Evolutionary conservation across 345 rosid genomes (phyloP).

Genomic region (Aethionema arabicum): DNA sequence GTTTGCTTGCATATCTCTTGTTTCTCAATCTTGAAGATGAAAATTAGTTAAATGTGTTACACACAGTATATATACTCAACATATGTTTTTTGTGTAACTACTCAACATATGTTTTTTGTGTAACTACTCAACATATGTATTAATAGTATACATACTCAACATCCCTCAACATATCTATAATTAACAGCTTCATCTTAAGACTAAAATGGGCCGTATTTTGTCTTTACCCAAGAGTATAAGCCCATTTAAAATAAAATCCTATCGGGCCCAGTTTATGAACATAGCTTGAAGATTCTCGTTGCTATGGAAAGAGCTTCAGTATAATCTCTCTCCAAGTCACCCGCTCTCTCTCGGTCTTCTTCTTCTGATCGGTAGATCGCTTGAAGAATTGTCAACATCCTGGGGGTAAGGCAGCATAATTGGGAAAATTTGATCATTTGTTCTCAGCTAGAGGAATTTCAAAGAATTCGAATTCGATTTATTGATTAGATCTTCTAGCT

Average conservation of each 20-base stretch:
- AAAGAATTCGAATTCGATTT: background rate
- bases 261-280: constrained; percentile 14
- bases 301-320: constrained; percentile 12
- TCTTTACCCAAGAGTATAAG: background rate
- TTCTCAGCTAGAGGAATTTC: background rate
- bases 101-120: too few species aligned
- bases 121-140: too few species aligned
- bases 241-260: background rate
- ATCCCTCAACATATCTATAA: too few species aligned
- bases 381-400: constrained; percentile 16
- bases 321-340: constrained; percentile 17
- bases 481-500: constrained; percentile 23
- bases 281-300: constrained; percentile 16
- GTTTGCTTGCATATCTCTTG: constrained; percentile 66
- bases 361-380: constrained; percentile 32
- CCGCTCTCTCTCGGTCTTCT: constrained; percentile 18
- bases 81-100: too few species aligned
- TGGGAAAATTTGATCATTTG: constrained; percentile 32
- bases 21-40: constrained; percentile 56
- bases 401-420: constrained; percentile 21
- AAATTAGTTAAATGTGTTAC: background rate
- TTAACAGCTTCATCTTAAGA: too few species aligned
- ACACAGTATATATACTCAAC: too few species aligned
- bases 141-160: too few species aligned
- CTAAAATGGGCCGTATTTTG: background rate